These are phyloP conservation scores for Delonix regia DNA, from an alignment of 306 rosid species.

Conservation along the genomic window DNA sequence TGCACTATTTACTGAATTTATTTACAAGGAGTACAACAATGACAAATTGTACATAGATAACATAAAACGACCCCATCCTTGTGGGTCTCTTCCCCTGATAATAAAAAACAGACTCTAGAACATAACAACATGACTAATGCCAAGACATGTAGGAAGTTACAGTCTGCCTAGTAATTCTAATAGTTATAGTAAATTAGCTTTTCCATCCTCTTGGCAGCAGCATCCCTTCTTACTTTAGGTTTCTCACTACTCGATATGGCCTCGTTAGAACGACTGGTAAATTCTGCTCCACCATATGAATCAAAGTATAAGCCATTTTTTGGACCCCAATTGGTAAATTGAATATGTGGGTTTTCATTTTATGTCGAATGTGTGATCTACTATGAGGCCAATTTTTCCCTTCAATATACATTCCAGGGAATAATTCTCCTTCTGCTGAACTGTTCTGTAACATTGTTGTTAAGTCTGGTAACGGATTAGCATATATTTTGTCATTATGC, in stretches of 20 bases:
- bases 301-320: slow-evolving; percentile 9
- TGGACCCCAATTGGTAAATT: slow-evolving; percentile 35
- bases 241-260: slow-evolving; percentile 41
- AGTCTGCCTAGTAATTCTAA: slow-evolving; percentile 24
- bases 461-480: too few relatives aligned
- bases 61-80: slow-evolving; percentile 20
- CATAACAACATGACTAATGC: neutral
- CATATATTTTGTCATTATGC: slow-evolving; percentile 26
- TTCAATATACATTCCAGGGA: slow-evolving; percentile 16
- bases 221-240: slow-evolving; percentile 45
- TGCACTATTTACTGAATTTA: slow-evolving; percentile 4
- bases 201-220: slow-evolving; percentile 48
- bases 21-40: slow-evolving; percentile 23
- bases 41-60: neutral
- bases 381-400: slow-evolving; percentile 27
- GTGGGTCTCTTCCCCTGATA: slow-evolving; percentile 30
- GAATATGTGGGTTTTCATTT: slow-evolving; percentile 27
- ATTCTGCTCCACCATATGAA: slow-evolving; percentile 37
- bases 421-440: slow-evolving; percentile 35
- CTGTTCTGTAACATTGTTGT: slow-evolving; percentile 27
- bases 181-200: slow-evolving; percentile 20
- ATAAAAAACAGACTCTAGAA: neutral
- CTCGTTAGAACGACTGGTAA: neutral
- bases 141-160: neutral
- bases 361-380: slow-evolving; percentile 19